phyloP scores from a whole-genome alignment of 495 filamentous ascomycete genomes.

The Hypoxylon intermedium region DNA sequence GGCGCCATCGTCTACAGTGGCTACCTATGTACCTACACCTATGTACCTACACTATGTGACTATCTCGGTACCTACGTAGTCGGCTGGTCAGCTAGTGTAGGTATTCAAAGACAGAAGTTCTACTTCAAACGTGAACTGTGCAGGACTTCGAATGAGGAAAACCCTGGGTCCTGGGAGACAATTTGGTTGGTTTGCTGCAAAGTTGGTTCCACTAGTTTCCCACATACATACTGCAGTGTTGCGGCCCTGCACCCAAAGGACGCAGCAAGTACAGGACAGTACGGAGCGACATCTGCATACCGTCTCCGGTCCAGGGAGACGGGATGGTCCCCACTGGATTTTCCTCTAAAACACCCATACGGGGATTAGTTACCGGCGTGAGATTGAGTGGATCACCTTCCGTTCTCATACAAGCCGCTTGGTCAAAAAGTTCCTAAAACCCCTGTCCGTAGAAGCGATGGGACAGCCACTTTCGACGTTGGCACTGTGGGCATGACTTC shows the following conservation, averaged over 20 bases:
- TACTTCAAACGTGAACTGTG: conserved; percentile 23
- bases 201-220: conserved; percentile 23
- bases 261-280: conserved; percentile 21
- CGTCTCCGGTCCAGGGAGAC: conserved; percentile 35
- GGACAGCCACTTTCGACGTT: conserved; percentile 2
- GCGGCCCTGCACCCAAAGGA: conserved; percentile 12
- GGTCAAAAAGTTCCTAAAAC: conserved; percentile 30
- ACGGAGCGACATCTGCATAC: background rate
- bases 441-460: conserved; percentile 16
- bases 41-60: no score
- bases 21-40: no score
- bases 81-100: background rate
- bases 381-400: conserved; percentile 37
- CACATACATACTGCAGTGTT: conserved; percentile 2
- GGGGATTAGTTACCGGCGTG: conserved; percentile 34
- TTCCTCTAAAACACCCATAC: conserved; percentile 24
- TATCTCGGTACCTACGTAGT: no score
- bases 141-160: conserved; percentile 33
- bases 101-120: conserved; percentile 11
- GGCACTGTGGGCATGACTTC: conserved; percentile 30
- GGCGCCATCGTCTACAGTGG: no score
- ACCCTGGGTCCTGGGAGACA: conserved; percentile 32
- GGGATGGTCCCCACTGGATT: conserved; percentile 23
- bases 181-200: conserved; percentile 26
- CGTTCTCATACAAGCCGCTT: conserved; percentile 38